Percentiles rank a stretch among this genome's conserved stretches.
phyloP scores from a whole-genome alignment of 352 stramenopile species.

The Globisporangium okanoganense region DNA sequence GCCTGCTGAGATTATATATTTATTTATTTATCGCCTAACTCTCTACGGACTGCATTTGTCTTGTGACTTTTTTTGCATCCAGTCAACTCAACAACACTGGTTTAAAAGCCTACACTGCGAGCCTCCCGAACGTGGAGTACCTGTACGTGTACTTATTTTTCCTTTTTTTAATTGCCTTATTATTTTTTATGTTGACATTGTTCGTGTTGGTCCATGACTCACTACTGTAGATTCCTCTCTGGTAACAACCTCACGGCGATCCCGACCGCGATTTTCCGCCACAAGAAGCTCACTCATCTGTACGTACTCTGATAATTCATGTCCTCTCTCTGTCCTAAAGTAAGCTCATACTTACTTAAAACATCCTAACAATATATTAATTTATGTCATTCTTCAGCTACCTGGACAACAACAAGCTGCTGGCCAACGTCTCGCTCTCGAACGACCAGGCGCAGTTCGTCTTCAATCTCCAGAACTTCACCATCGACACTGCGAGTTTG shows the following conservation, averaged over 20 bases:
- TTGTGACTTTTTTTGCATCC: not conserved
- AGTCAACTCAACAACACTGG: not conserved
- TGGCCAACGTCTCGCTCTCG: not conserved
- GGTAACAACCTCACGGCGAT: slow-evolving; percentile 9
- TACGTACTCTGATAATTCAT: not conserved
- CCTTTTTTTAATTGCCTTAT: too few species aligned
- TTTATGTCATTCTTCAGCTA: not conserved
- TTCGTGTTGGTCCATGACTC: too few species aligned
- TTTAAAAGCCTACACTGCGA: not conserved
- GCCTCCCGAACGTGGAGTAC: not conserved
- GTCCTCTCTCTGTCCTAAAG: too few species aligned
- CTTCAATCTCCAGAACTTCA: slow-evolving; percentile 6
- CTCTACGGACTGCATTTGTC: not conserved
- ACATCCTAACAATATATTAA: too few species aligned
- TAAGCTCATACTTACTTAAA: too few species aligned
- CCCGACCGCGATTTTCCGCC: not conserved
- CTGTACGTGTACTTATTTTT: not conserved
- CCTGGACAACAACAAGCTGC: not conserved
- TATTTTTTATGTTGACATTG: too few species aligned
- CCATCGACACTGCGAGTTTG: not conserved
- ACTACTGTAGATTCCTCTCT: not conserved
- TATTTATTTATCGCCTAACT: too few species aligned
- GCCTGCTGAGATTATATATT: not conserved
- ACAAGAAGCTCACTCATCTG: slow-evolving; percentile 2
- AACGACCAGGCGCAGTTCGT: slow-evolving; percentile 4